Evolutionary conservation across 441 rosid species (phyloP), one percentile per base, ranked within the genome.

Genomic region (Mallotus japonicus): DNA sequence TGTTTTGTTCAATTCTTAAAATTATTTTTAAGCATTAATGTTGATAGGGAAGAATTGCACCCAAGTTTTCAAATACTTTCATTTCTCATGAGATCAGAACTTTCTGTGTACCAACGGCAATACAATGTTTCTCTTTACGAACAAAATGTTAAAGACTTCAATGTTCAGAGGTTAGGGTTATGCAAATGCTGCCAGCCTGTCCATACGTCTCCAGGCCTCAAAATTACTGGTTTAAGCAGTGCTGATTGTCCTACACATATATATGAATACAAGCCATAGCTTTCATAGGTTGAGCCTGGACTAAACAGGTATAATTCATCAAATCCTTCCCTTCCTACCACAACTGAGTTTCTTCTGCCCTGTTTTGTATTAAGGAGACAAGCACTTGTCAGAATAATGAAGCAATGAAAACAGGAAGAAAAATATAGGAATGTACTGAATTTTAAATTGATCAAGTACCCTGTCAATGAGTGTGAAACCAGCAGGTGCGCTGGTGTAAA

Each of bases 321-420:
- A 37, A 91, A 90, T 9, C 97, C 97, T 2, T 83, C 85, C 74
- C 97, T 81, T 79, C 91, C 89, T 51, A 88, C 78, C 20, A 76
- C 80, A 53, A 92, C 84, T 6, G 97, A 92, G 88, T 91, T 92
- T 75, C 97, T 86, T 84, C 93, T 85, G 24, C 99, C 96, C 97
- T 92, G 87, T 71, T 63, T 40, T 16, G n/a, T 13, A 7, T 28
- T 24, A 19, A 54, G 11, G 13, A 56, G 19, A 59, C 32, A 58
- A 20, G 56, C 28, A 53, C 28, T 47, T 61, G 57, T 55, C 50
- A 62, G 49, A 5, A 54, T 42, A 16, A 10, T 22, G 37, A 69
- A 28, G 56, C 15, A 20, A 28, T 22, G 20, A 32, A 44, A 49
- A 71, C 15, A 15, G 6, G 61, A 40, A 16, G 34, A 42, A 57